These are phyloP conservation scores for Diaporthe ilicicola DNA, from an alignment of 2,329 filamentous ascomycete species.

Conservation along the genomic window DNA sequence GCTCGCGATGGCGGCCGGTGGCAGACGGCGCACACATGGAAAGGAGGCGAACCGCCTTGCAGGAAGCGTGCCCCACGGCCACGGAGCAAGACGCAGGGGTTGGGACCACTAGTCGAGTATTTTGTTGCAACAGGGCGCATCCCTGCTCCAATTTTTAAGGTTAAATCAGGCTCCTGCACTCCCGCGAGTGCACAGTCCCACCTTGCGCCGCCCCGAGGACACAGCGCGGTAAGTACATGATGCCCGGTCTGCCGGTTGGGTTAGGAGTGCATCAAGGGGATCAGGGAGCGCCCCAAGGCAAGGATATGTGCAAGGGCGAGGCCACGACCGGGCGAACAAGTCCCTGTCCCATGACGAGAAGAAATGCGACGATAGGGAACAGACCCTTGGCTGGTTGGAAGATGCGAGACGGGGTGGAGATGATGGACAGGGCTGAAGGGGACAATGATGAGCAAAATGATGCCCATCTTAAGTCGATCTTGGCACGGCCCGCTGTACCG, in stretches of 20 bases:
- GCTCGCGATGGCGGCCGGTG: slow-evolving; percentile 6
- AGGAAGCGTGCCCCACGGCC: slow-evolving; percentile 23
- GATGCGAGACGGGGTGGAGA: slow-evolving; percentile 22
- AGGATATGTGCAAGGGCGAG: neutral
- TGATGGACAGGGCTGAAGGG: slow-evolving; percentile 24
- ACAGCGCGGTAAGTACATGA: neutral
- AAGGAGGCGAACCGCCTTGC: slow-evolving; percentile 27
- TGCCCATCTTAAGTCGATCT: slow-evolving; percentile 29
- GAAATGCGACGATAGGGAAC: slow-evolving; percentile 5
- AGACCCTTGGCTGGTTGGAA: neutral
- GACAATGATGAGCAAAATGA: slow-evolving; percentile 22
- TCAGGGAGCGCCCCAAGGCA: neutral
- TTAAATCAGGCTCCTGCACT: slow-evolving; percentile 26
- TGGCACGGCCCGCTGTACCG: slow-evolving; percentile 18
- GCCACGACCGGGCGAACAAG: neutral
- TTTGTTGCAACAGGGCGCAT: slow-evolving; percentile 3
- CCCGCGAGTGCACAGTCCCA: slow-evolving; percentile 8
- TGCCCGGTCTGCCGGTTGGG: neutral
- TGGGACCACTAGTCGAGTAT: neutral
- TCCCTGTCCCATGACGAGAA: slow-evolving; percentile 13
- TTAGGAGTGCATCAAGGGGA: slow-evolving; percentile 17
- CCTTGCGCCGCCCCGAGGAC: neutral
- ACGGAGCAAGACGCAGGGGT: slow-evolving; percentile 27
- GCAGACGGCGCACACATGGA: slow-evolving; percentile 16
- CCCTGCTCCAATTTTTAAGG: slow-evolving; percentile 23